A percentile compares a stretch with the other conserved stretches of the same genome.
Conservation (phyloP, 441 rosid genomes). For the Gossypium schwendimanii region DNA sequence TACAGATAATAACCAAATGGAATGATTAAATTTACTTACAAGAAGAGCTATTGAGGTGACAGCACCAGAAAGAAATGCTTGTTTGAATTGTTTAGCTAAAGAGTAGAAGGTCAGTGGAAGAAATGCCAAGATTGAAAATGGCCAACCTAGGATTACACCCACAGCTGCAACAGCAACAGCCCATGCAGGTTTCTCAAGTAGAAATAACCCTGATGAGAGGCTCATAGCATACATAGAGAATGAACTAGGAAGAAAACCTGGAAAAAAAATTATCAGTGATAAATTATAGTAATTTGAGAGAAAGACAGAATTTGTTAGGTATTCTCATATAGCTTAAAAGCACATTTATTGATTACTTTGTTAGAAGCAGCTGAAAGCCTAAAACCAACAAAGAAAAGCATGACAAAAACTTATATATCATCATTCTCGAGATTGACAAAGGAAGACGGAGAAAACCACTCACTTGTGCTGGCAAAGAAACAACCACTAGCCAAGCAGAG, state of each 20-base stretch:
- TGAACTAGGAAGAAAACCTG: constrained; percentile 94
- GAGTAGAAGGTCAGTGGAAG: constrained; percentile 62
- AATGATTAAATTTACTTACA: constrained; percentile 33
- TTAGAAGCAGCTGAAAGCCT: constrained; percentile 10
- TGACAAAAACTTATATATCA: background rate
- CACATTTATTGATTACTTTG: background rate
- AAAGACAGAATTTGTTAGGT: background rate
- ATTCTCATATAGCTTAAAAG: background rate
- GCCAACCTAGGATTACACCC: constrained; percentile 95
- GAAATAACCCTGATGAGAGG: constrained; percentile 83
- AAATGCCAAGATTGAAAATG: constrained; percentile 84
- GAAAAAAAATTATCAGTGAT: background rate
- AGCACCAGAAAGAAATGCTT: constrained; percentile 57
- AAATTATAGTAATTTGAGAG: background rate
- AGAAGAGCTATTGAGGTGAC: constrained; percentile 44
- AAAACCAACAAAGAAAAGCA: background rate
- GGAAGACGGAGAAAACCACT: constrained; percentile 23
- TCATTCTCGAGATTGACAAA: constrained; percentile 7
- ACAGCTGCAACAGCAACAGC: constrained; percentile 61
- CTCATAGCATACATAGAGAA: constrained; percentile 96
- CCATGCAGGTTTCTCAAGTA: constrained; percentile 61
- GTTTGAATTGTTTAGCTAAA: constrained; percentile 58
- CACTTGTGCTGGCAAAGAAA: constrained; percentile 96
- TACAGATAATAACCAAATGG: background rate
- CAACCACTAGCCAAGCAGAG: constrained; percentile 95